phyloP scores from a whole-genome alignment of 768 basidiomycete species.

The Hypholoma sublateritium region DNA sequence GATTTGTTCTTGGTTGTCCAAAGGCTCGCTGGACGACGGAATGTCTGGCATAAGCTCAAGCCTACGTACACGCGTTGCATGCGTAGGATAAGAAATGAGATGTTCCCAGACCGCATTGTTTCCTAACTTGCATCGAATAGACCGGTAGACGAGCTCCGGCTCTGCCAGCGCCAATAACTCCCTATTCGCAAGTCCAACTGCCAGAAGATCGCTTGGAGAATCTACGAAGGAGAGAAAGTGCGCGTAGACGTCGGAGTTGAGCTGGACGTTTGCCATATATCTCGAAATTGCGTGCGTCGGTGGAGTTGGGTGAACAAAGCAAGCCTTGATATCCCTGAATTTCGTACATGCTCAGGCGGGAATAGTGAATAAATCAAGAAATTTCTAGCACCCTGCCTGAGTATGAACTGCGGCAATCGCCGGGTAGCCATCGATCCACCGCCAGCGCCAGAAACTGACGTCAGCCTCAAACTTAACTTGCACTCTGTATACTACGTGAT shows the following conservation, averaged over 20 bases:
- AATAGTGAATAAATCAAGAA: not conserved
- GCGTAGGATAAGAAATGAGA: conserved; percentile 13
- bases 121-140: conserved; percentile 16
- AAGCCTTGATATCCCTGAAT: not conserved
- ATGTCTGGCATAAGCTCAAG: conserved; percentile 15
- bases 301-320: not conserved
- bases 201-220: conserved; percentile 12
- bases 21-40: not conserved
- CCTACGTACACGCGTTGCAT: conserved; percentile 12
- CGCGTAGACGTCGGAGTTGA: conserved; percentile 9
- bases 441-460: not conserved
- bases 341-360: not conserved
- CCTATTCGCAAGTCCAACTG: conserved; percentile 10
- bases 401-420: conserved; percentile 1
- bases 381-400: not conserved
- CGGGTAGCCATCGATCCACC: not conserved
- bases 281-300: not conserved
- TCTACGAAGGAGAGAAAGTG: conserved; percentile 11
- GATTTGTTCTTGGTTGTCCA: conserved; percentile 1
- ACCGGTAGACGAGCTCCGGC: conserved; percentile 12
- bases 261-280: not conserved
- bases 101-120: conserved; percentile 18
- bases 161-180: conserved; percentile 8
- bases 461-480: no score
- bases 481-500: no score